Percentiles rank a stretch among this genome's conserved stretches.
Evolutionary conservation across 2,329 filamentous ascomycete species (phyloP).

Genomic region (Penicillium corylophilum): DNA sequence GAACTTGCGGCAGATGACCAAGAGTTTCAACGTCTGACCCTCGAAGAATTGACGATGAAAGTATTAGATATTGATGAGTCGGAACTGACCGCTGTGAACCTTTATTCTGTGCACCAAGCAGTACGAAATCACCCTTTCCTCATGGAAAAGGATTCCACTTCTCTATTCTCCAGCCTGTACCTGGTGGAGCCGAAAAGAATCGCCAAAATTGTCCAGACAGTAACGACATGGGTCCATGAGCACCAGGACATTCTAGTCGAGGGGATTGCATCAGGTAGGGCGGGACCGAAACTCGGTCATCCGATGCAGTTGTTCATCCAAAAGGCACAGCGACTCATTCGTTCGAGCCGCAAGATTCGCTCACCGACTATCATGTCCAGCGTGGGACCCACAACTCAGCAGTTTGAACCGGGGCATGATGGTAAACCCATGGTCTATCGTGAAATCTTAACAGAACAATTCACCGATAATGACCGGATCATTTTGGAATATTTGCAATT

Average conservation of each 20-base stretch:
- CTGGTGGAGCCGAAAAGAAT: slow-evolving; percentile 54
- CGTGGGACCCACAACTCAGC: slow-evolving; percentile 42
- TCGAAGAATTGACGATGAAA: slow-evolving; percentile 40
- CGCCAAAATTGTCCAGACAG: slow-evolving; percentile 49
- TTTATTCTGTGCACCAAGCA: slow-evolving; percentile 38
- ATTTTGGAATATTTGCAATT: slow-evolving; percentile 58
- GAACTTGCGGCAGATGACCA: slow-evolving; percentile 39
- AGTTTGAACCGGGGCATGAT: slow-evolving; percentile 27
- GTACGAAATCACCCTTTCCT: slow-evolving; percentile 34
- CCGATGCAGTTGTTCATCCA: slow-evolving; percentile 45
- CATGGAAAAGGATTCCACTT: slow-evolving; percentile 34
- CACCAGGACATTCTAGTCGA: slow-evolving; percentile 40
- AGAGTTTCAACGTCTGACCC: slow-evolving; percentile 32
- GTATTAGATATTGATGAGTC: slow-evolving; percentile 31
- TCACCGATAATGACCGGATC: slow-evolving; percentile 50
- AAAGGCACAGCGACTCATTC: slow-evolving; percentile 45
- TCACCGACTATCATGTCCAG: slow-evolving; percentile 44
- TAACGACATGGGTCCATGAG: slow-evolving; percentile 58
- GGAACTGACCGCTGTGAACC: slow-evolving; percentile 30
- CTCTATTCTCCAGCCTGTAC: slow-evolving; percentile 41
- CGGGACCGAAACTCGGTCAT: slow-evolving; percentile 28
- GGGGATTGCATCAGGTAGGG: slow-evolving; percentile 26
- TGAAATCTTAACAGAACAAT: slow-evolving; percentile 40
- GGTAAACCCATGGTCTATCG: slow-evolving; percentile 30
- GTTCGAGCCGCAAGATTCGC: slow-evolving; percentile 41